phyloP scores from a whole-genome alignment of 768 basidiomycete species.

The Boletus reticuloceps region DNA sequence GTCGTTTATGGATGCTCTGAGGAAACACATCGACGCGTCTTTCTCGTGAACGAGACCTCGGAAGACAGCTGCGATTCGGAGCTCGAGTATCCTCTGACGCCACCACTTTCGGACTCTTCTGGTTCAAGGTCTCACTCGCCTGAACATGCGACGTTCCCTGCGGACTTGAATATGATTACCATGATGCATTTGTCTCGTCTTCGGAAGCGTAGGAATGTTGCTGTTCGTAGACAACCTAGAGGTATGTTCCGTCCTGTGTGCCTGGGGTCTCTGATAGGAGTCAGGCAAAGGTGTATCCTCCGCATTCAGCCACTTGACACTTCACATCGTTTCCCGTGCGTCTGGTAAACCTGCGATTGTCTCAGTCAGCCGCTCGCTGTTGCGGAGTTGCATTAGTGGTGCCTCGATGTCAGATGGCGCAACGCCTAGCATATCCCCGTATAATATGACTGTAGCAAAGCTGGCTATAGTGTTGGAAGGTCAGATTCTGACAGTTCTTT shows the following conservation, averaged over 20 bases:
- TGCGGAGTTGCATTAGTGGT: slow-evolving; percentile 21
- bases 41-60: slow-evolving; percentile 19
- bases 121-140: slow-evolving; percentile 65
- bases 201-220: slow-evolving; percentile 25
- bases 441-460: slow-evolving; percentile 41
- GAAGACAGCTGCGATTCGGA: slow-evolving; percentile 50
- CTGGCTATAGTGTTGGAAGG: slow-evolving; percentile 60
- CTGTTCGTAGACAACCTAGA: slow-evolving; percentile 22
- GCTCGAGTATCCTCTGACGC: slow-evolving; percentile 68
- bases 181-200: slow-evolving; percentile 12
- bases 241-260: slow-evolving; percentile 16
- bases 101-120: slow-evolving; percentile 73
- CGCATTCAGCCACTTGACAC: slow-evolving; percentile 33
- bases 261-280: slow-evolving; percentile 10
- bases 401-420: neutral
- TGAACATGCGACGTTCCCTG: slow-evolving; percentile 18
- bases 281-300: slow-evolving; percentile 10
- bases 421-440: slow-evolving; percentile 10
- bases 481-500: slow-evolving; percentile 25
- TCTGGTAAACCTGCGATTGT: slow-evolving; percentile 69
- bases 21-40: slow-evolving; percentile 40
- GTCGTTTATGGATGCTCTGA: slow-evolving; percentile 39
- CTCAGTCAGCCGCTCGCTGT: slow-evolving; percentile 47
- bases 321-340: slow-evolving; percentile 56
- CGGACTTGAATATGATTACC: slow-evolving; percentile 19